Percentiles rank a stretch among this genome's conserved stretches.
phyloP scores from a whole-genome alignment of 225 moss, liverwort and hornwort genomes.

The Rhytidiadelphus loreus region DNA sequence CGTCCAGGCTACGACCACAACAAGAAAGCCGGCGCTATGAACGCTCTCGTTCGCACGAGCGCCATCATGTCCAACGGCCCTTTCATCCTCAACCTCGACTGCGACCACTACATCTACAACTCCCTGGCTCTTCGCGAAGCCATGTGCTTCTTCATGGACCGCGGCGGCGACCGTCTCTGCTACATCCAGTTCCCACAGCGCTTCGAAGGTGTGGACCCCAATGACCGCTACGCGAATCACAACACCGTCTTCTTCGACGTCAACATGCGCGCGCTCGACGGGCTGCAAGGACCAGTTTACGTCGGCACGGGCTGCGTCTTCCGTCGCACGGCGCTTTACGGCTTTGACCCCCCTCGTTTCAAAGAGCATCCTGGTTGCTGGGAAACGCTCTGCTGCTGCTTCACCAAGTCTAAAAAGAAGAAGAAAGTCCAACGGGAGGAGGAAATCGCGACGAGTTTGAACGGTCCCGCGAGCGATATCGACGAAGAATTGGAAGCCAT shows the following conservation, averaged over 20 bases:
- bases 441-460: constrained; percentile 21
- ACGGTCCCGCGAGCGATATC: constrained; percentile 6
- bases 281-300: constrained; percentile 87
- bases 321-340: constrained; percentile 70
- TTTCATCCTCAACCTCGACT: constrained; percentile 87
- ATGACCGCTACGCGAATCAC: constrained; percentile 52
- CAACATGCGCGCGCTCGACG: constrained; percentile 90
- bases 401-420: constrained; percentile 9
- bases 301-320: constrained; percentile 87
- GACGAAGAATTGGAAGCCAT: constrained; percentile 35
- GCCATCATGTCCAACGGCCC: constrained; percentile 95
- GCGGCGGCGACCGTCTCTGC: constrained; percentile 70
- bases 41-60: constrained; percentile 86
- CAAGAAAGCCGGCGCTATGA: constrained; percentile 98
- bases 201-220: constrained; percentile 92
- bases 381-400: constrained; percentile 37
- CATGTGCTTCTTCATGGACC: constrained; percentile 95
- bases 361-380: constrained; percentile 53
- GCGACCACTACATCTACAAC: constrained; percentile 89
- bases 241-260: constrained; percentile 95
- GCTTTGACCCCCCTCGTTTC: constrained; percentile 76
- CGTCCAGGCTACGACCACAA: constrained; percentile 90
- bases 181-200: constrained; percentile 90
- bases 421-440: constrained; percentile 23
- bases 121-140: constrained; percentile 81